Evolutionary conservation across 768 basidiomycete species (phyloP).

Genomic region (Boletus speciosus): DNA sequence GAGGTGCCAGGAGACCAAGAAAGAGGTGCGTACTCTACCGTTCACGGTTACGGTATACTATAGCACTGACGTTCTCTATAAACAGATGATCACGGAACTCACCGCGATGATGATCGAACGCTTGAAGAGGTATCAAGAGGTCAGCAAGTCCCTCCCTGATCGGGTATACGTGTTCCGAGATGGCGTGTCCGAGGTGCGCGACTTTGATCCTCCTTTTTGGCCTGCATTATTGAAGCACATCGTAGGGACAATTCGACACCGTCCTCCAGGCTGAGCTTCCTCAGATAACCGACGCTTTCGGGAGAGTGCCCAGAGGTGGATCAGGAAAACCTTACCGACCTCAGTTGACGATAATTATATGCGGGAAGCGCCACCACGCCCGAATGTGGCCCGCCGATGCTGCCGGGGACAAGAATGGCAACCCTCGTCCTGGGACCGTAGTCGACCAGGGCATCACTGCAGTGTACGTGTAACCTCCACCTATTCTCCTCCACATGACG

Average conservation of each 20-base stretch:
- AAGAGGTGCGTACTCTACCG: slow-evolving; percentile 20
- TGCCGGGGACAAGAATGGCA: slow-evolving; percentile 62
- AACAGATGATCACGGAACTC: slow-evolving; percentile 70
- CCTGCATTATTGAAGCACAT: background rate
- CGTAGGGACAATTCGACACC: slow-evolving; percentile 67
- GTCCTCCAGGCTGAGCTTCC: slow-evolving; percentile 61
- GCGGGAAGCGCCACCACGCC: slow-evolving; percentile 66
- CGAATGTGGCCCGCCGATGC: slow-evolving; percentile 56
- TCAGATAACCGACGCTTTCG: slow-evolving; percentile 58
- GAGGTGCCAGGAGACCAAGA: slow-evolving; percentile 49
- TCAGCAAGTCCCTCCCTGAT: slow-evolving; percentile 57
- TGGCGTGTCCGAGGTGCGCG: slow-evolving; percentile 72
- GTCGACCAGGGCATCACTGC: slow-evolving; percentile 77
- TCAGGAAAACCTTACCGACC: slow-evolving; percentile 53
- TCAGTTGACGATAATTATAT: slow-evolving; percentile 67
- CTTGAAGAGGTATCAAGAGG: slow-evolving; percentile 51
- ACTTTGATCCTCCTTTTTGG: background rate
- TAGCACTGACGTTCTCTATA: background rate
- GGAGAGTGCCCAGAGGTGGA: slow-evolving; percentile 38
- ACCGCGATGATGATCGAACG: slow-evolving; percentile 69
- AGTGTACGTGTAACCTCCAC: slow-evolving; percentile 39
- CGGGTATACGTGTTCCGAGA: slow-evolving; percentile 74
- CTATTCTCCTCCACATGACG: background rate
- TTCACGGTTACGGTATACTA: background rate
- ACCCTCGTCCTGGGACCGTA: slow-evolving; percentile 76